Conservation (phyloP, 2,329 filamentous ascomycete species). For the Ascochyta viciae-villosae region DNA sequence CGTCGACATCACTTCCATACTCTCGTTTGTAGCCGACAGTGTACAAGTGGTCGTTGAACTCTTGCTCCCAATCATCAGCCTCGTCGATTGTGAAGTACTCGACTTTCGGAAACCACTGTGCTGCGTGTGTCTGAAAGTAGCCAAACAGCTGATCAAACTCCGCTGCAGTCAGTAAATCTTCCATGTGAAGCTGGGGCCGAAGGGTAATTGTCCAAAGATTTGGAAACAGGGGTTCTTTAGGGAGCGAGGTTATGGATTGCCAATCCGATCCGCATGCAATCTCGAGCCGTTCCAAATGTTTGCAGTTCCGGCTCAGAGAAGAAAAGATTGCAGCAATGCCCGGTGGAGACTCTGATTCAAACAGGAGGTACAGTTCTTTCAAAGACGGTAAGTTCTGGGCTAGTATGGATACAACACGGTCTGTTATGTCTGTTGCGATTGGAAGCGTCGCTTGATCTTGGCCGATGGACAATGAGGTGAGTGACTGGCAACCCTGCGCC, state of each 20-base stretch:
- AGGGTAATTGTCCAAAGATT: background rate
- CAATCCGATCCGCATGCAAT: background rate
- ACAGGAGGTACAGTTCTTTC: background rate
- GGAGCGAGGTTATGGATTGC: background rate
- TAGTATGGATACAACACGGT: background rate
- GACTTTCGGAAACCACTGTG: background rate
- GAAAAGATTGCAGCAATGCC: background rate
- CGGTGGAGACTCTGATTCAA: background rate
- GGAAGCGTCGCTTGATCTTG: background rate
- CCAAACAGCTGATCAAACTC: background rate
- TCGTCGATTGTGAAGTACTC: slow-evolving; percentile 2
- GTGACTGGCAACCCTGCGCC: background rate
- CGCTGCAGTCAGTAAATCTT: background rate
- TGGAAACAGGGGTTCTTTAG: background rate
- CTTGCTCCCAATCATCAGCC: background rate
- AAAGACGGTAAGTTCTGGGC: background rate
- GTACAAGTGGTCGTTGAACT: background rate
- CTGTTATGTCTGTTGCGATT: background rate
- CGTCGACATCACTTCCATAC: background rate
- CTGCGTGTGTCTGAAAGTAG: background rate
- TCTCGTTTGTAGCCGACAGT: background rate
- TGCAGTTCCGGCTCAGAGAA: background rate
- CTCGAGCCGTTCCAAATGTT: background rate
- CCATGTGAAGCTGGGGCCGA: background rate
- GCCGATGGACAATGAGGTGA: background rate